Conservation (phyloP, 805 yeast genomes). For the Lachancea lanzarotensis region DNA sequence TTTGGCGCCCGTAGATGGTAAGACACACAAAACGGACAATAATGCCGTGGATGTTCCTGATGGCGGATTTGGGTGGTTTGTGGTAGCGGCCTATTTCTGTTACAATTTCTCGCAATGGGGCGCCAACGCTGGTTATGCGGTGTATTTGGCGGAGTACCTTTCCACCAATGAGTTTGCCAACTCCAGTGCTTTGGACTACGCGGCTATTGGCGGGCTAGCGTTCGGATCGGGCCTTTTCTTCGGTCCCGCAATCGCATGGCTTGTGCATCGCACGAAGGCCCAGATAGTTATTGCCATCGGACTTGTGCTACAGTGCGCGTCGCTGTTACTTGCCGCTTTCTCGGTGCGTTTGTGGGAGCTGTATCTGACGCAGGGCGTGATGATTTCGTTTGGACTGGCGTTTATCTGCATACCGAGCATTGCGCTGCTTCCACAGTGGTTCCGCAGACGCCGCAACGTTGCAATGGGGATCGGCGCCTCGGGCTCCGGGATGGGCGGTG, state of each 20-base stretch:
- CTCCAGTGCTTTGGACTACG: slow-evolving; percentile 44
- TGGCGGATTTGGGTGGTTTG: slow-evolving; percentile 50
- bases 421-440: slow-evolving; percentile 51
- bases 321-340: slow-evolving; percentile 47
- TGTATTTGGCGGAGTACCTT: slow-evolving; percentile 46
- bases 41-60: slow-evolving; percentile 33
- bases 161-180: slow-evolving; percentile 40
- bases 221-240: slow-evolving; percentile 47
- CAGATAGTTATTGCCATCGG: slow-evolving; percentile 40
- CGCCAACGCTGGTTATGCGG: slow-evolving; percentile 48
- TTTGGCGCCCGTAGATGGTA: background rate
- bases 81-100: slow-evolving; percentile 39
- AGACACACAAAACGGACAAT: background rate
- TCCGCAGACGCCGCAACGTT: slow-evolving; percentile 40
- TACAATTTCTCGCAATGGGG: slow-evolving; percentile 52
- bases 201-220: slow-evolving; percentile 52
- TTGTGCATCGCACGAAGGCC: slow-evolving; percentile 40
- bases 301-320: slow-evolving; percentile 40
- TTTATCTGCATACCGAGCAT: slow-evolving; percentile 42
- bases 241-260: slow-evolving; percentile 43
- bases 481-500: slow-evolving; percentile 42
- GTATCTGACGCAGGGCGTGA: slow-evolving; percentile 49
- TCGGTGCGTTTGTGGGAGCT: slow-evolving; percentile 49
- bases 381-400: slow-evolving; percentile 49
- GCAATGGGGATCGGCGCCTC: slow-evolving; percentile 36